Evolutionary conservation across 1,284 basidiomycete genomes (phyloP).

Genomic region (Rhodotorula sp.): DNA sequence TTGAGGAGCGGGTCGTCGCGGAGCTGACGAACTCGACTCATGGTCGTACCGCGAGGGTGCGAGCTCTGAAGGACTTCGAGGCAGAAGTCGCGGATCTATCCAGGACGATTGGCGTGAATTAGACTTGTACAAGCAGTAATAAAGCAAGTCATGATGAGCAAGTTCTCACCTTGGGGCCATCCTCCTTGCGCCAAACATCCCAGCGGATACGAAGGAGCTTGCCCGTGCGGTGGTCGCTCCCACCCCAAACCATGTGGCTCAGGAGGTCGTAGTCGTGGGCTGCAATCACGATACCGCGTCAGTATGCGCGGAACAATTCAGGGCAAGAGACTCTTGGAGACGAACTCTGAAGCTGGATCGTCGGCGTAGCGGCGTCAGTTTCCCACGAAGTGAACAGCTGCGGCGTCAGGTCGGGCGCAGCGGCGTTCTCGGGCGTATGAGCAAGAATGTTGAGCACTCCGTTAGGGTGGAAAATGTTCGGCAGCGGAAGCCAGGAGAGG

Average conservation of each 20-base stretch:
- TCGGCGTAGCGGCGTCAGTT: slow-evolving; percentile 49
- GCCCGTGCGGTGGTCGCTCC: slow-evolving; percentile 50
- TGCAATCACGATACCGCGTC: not conserved
- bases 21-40: slow-evolving; percentile 3
- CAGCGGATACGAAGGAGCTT: slow-evolving; percentile 65
- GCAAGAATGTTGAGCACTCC: slow-evolving; percentile 78
- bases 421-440: slow-evolving; percentile 78
- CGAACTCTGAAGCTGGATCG: slow-evolving; percentile 75
- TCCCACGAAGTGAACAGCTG: slow-evolving; percentile 57
- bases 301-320: not conserved
- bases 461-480: slow-evolving; percentile 82
- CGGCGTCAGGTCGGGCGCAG: slow-evolving; percentile 80
- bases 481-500: slow-evolving; percentile 73
- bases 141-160: not conserved
- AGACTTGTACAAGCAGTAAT: not conserved
- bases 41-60: not conserved
- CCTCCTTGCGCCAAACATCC: slow-evolving; percentile 83
- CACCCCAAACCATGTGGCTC: slow-evolving; percentile 65
- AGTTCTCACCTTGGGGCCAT: slow-evolving; percentile 59
- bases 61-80: slow-evolving; percentile 50
- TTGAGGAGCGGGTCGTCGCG: slow-evolving; percentile 70
- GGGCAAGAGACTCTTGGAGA: not conserved
- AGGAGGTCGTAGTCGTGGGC: slow-evolving; percentile 82
- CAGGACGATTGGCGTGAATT: too few relatives aligned
- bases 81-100: slow-evolving; percentile 68